These are phyloP conservation scores for Venturia nashicola DNA, from an alignment of 2,329 filamentous ascomycete species.

Conservation along the genomic window DNA sequence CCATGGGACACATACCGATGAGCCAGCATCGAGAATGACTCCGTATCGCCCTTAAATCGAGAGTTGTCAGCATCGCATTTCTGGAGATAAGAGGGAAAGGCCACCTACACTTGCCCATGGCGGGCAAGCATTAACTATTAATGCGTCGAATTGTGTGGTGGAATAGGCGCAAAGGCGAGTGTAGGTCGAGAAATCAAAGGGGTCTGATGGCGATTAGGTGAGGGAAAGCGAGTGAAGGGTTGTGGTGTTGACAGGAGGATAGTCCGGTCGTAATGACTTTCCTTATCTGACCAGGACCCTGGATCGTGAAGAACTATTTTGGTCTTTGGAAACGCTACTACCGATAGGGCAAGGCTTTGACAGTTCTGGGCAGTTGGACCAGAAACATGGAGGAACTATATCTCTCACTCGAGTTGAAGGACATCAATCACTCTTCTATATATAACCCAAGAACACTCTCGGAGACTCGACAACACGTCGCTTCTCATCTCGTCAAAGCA, in stretches of 20 bases:
- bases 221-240: background rate
- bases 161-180: background rate
- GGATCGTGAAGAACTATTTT: background rate
- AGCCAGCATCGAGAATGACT: slow-evolving; percentile 93
- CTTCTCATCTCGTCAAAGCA: background rate
- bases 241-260: background rate
- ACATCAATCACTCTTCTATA: background rate
- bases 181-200: background rate
- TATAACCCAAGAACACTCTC: background rate
- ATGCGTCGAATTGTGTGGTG: background rate
- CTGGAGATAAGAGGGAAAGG: slow-evolving; percentile 3
- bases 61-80: background rate
- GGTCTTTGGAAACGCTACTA: background rate
- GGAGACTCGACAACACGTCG: background rate
- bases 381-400: background rate
- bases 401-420: background rate
- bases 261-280: background rate
- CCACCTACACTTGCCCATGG: slow-evolving; percentile 31
- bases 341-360: background rate
- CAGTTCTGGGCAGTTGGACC: background rate
- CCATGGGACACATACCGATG: slow-evolving; percentile 47
- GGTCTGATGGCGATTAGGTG: background rate
- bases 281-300: background rate
- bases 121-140: slow-evolving; percentile 3
- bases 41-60: slow-evolving; percentile 54